Base-by-base conservation (phyloP, 805 yeast species). In the Hanseniaspora guilliermondii region DNA sequence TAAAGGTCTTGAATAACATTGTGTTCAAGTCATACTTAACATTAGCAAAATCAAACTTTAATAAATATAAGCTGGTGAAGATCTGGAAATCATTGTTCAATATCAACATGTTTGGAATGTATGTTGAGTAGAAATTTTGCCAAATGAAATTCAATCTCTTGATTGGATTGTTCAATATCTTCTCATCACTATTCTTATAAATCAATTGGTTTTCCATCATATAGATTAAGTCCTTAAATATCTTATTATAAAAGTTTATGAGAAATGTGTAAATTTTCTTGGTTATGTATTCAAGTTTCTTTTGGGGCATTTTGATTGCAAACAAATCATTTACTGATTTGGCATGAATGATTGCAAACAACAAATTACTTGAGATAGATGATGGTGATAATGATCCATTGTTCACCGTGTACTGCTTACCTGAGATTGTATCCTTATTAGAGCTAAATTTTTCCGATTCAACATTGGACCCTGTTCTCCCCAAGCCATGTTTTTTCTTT, bases 91-190 rank as follows among this genome's bases (percentile, higher is more conserved):
- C 89, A 35, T 80, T 59, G 47, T 83, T 74, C 0, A 80, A 74
- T 0, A 84, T 84, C 56, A 80, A 76, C 19, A 82, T 67, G 60
- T 79, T 79, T 53, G 79, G 80, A 50, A 76, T 72, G 2, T 80
- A 73, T 38, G 75, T 73, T n/a, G 70, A 69, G 58, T 75, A 77
- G 62, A 82, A 83, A 25, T 68, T 67, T 17, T 73, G 73, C 88
- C 88, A 83, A 2, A 79, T 69, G 1, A 71, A 61, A 2, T 75
- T 68, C 8, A 68, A 68, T 61, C 67, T 66, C 53, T 63, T 67
- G 40, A 64, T 58, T 8, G 70, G 63, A 47, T 69, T 60, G 59
- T 69, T 70, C 56, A 69, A 70, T 2, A 64, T 62, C n/a, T 60
- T 60, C 45, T 64, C 70, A 21, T 66, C 62, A 7, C 59, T 60